phyloP scores from a whole-genome alignment of 352 stramenopile genomes.

The Phytophthora europaea region DNA sequence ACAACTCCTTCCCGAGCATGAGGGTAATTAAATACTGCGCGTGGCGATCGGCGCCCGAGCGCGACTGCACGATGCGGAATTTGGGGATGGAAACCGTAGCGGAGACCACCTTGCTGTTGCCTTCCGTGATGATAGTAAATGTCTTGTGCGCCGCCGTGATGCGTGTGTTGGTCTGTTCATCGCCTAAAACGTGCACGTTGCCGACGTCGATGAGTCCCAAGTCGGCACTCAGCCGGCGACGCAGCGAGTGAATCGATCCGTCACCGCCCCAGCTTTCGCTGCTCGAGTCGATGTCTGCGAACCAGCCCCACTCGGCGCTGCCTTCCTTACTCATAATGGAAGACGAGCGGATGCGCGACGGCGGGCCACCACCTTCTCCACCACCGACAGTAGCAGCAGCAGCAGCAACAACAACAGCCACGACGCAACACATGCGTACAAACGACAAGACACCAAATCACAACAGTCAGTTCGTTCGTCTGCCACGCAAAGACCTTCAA shows the following conservation, averaged over 20 bases:
- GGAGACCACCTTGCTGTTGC: constrained; percentile 83
- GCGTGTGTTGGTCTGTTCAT: constrained; percentile 87
- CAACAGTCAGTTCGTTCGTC: constrained; percentile 39
- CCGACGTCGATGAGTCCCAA: constrained; percentile 73
- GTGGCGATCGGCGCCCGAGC: constrained; percentile 81
- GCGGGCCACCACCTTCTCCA: constrained; percentile 40
- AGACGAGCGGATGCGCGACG: constrained; percentile 68
- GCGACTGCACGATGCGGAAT: constrained; percentile 90
- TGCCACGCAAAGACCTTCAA: constrained; percentile 20
- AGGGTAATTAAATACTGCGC: constrained; percentile 91
- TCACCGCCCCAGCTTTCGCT: constrained; percentile 84
- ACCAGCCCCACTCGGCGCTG: constrained; percentile 90
- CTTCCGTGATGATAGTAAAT: constrained; percentile 81
- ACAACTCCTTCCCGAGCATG: constrained; percentile 88
- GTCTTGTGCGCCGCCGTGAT: constrained; percentile 90
- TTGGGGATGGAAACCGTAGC: constrained; percentile 88
- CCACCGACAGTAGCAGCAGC: neutral
- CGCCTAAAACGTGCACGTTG: constrained; percentile 80
- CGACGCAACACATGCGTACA: constrained; percentile 32
- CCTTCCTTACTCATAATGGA: constrained; percentile 81
- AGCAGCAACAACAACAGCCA: constrained; percentile 30
- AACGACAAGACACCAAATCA: constrained; percentile 43
- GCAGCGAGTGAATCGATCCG: constrained; percentile 67
- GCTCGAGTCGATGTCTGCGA: constrained; percentile 90
- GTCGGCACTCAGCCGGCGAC: constrained; percentile 77